phyloP scores from a whole-genome alignment of 2,329 filamentous ascomycete genomes.

The Aspergillus caelatus region DNA sequence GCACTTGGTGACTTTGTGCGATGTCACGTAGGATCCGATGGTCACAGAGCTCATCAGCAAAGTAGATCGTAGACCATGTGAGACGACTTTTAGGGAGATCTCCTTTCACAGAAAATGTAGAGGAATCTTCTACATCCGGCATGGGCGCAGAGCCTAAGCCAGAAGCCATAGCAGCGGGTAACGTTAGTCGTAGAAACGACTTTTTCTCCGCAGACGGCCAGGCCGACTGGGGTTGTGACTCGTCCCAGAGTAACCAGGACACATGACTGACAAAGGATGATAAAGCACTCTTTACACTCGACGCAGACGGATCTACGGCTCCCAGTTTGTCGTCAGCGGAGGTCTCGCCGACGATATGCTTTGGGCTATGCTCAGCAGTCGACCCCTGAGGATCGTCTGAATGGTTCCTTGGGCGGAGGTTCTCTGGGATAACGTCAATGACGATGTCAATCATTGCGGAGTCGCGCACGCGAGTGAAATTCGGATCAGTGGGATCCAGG shows the following conservation, averaged over 20 bases:
- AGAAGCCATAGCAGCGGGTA: constrained; percentile 54
- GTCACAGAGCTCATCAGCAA: constrained; percentile 70
- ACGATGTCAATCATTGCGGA: constrained; percentile 73
- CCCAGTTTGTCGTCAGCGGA: constrained; percentile 29
- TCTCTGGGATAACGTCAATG: constrained; percentile 56
- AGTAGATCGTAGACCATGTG: constrained; percentile 70
- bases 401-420: constrained; percentile 35
- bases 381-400: constrained; percentile 32
- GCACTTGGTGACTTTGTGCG: constrained; percentile 67
- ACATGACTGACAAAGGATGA: constrained; percentile 55
- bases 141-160: constrained; percentile 66
- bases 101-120: constrained; percentile 34
- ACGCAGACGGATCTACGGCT: constrained; percentile 31
- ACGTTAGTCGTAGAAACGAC: constrained; percentile 39
- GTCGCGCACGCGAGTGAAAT: constrained; percentile 79
- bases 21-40: constrained; percentile 56
- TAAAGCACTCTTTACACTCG: constrained; percentile 44
- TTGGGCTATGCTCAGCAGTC: constrained; percentile 25
- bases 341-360: constrained; percentile 23
- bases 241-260: constrained; percentile 53
- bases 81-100: constrained; percentile 53
- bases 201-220: constrained; percentile 33
- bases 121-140: constrained; percentile 64
- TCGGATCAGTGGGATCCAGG: constrained; percentile 67
- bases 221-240: constrained; percentile 34